Evolutionary conservation across 2,329 filamentous ascomycete species (phyloP).

Genomic region (Ophiostoma piceae): DNA sequence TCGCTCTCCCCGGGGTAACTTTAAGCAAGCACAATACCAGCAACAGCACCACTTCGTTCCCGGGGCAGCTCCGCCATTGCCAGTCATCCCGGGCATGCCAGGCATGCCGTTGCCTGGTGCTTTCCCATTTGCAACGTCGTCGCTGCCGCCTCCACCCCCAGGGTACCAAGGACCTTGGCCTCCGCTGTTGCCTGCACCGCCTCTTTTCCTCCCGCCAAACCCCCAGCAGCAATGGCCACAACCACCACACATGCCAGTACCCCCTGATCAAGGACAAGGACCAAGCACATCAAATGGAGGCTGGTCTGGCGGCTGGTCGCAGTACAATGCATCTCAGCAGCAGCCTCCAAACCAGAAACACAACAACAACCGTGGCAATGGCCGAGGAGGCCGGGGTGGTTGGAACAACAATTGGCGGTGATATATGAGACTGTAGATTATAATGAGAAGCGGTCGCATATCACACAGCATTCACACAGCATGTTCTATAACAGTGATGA

Average conservation of each 20-base stretch:
- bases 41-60: background rate
- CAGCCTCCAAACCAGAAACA: conserved; percentile 13
- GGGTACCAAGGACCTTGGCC: conserved; percentile 26
- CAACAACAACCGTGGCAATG: background rate
- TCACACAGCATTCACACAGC: no score
- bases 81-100: background rate
- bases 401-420: background rate
- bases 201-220: background rate
- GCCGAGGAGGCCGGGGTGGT: background rate
- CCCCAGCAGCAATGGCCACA: conserved; percentile 4
- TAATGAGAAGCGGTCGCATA: no score
- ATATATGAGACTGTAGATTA: background rate
- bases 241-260: conserved; percentile 15
- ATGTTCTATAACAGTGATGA: background rate
- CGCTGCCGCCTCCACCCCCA: conserved; percentile 19
- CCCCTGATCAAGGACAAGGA: background rate
- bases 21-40: background rate
- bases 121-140: conserved; percentile 15
- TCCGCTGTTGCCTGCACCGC: conserved; percentile 6
- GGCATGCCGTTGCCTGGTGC: background rate
- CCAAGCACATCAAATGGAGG: background rate
- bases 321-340: conserved; percentile 12
- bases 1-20: background rate
- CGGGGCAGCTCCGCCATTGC: background rate
- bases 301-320: background rate